Conservation (phyloP, 768 basidiomycete genomes). For the Rhizopogon vesiculosus region DNA sequence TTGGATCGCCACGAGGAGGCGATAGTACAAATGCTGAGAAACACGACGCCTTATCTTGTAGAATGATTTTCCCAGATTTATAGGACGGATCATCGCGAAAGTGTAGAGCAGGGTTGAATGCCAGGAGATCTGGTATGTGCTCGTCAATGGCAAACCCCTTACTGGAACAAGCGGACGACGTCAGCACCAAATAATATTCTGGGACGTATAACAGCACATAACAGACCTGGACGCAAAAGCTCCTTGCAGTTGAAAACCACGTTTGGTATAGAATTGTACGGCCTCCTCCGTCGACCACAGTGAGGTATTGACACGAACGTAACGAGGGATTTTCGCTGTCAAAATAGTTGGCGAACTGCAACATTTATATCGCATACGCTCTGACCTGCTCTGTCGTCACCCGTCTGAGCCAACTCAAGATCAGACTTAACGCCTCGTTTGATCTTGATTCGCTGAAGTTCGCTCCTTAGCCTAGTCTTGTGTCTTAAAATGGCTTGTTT, state of each 20-base stretch:
- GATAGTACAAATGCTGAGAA: constrained; percentile 89
- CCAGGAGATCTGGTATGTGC: constrained; percentile 79
- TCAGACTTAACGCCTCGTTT: constrained; percentile 65
- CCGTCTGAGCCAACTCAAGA: constrained; percentile 55
- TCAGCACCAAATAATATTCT: background rate
- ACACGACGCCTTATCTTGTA: constrained; percentile 98
- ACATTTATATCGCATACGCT: background rate
- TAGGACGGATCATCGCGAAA: constrained; percentile 75
- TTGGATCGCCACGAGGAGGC: constrained; percentile 48
- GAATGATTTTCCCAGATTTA: constrained; percentile 73
- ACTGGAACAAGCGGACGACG: constrained; percentile 27
- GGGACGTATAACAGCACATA: background rate
- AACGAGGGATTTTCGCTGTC: constrained; percentile 72
- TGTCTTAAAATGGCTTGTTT: constrained; percentile 87
- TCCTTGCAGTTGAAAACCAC: constrained; percentile 51
- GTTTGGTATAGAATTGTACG: constrained; percentile 45
- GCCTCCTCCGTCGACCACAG: constrained; percentile 67
- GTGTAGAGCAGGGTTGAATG: constrained; percentile 62
- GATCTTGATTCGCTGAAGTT: constrained; percentile 81
- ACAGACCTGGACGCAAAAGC: constrained; percentile 52
- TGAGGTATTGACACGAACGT: constrained; percentile 77
- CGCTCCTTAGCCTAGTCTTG: constrained; percentile 83
- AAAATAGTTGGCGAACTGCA: background rate
- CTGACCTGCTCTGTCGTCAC: constrained; percentile 63
- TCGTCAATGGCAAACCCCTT: constrained; percentile 66